Base-by-base conservation (phyloP, 164 flowering plant genomes). In the Cinnamomum chago region DNA sequence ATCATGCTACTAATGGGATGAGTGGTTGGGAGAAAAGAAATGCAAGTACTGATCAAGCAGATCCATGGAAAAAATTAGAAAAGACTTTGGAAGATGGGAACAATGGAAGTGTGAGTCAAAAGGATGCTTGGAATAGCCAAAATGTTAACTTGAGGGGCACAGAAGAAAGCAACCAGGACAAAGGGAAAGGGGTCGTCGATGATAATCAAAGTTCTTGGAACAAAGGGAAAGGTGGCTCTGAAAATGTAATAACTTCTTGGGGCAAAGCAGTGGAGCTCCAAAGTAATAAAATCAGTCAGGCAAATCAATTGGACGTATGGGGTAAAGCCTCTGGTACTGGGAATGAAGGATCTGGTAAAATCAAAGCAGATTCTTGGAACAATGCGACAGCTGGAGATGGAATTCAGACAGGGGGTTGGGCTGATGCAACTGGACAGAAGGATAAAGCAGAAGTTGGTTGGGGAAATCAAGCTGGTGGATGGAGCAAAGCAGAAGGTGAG, bases 351-450 rank as follows among this genome's bases (percentile, higher is more conserved):
- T 27, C 81, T 11, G 74, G 70, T 77, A 83, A 74, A 68, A 71
- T 78, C 73, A 75, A 71, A 65, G 23, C 70, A 73, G 78, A 50
- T 55, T 22, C 69, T 58, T 84, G 84, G 86, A 76, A 76, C 66
- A 68, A 50, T 40, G 51, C 82, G 66, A 70, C 35, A 20, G 73
- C 70, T 77, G 70, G 51, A 25, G n/a, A 77, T 30, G 81, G 69
- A n/a, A 75, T 78, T 47, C 74, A 71, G 47, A 73, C 67, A 15
- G 81, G 74, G 2, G 72, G 79, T 20, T 78, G 87, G 84, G 83
- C 79, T 60, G 77, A 67, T 65, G 76, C 84, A 15, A 64, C 76
- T 60, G 79, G 73, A 17, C 25, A 67, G 73, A 35, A 18, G 68
- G 3, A 68, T 28, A 62, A 64, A 62, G 66, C 20, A 22, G 76